A percentile compares a stretch with the other conserved stretches of the same genome.
Conservation (phyloP, 306 rosid species). For the Lagenaria siceraria region DNA sequence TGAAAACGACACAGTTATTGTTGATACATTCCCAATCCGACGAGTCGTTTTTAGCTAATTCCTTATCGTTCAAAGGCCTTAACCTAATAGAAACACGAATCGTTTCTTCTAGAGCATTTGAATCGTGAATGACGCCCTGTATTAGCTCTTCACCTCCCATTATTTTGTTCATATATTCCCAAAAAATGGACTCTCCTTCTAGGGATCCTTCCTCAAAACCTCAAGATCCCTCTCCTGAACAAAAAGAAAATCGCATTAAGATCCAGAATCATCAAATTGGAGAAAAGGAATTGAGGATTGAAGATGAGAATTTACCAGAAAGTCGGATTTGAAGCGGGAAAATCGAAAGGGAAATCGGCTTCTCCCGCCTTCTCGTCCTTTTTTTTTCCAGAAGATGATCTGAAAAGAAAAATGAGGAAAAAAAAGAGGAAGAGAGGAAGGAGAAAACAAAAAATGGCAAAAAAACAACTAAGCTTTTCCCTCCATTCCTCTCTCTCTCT, state of each 20-base stretch:
- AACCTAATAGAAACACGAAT: constrained; percentile 64
- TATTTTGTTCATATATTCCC: not conserved
- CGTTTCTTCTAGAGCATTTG: constrained; percentile 38
- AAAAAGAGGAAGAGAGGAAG: not conserved
- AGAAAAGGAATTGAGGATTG: not conserved
- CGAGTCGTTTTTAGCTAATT: constrained; percentile 27
- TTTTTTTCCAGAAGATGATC: not conserved
- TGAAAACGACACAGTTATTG: constrained; percentile 30
- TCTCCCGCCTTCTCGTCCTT: not conserved
- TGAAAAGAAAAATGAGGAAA: not conserved
- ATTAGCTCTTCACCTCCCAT: constrained; percentile 16
- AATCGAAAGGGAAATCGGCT: not conserved
- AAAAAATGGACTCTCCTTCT: not conserved
- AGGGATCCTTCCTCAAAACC: not conserved
- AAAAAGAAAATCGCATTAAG: not conserved
- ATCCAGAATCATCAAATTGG: not conserved
- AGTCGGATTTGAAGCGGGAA: not conserved
- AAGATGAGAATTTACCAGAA: not conserved
- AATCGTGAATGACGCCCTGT: not conserved
- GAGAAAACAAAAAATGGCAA: not conserved
- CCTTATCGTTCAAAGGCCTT: constrained; percentile 67
- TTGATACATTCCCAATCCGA: constrained; percentile 49
- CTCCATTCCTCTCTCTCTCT: constrained; percentile 8
- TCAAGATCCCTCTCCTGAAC: constrained; percentile 6
- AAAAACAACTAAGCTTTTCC: not conserved